A percentile compares a stretch with the other conserved stretches of the same genome.
Conservation (phyloP, 2,329 filamentous ascomycete genomes). For the Aspergillus tamarii region DNA sequence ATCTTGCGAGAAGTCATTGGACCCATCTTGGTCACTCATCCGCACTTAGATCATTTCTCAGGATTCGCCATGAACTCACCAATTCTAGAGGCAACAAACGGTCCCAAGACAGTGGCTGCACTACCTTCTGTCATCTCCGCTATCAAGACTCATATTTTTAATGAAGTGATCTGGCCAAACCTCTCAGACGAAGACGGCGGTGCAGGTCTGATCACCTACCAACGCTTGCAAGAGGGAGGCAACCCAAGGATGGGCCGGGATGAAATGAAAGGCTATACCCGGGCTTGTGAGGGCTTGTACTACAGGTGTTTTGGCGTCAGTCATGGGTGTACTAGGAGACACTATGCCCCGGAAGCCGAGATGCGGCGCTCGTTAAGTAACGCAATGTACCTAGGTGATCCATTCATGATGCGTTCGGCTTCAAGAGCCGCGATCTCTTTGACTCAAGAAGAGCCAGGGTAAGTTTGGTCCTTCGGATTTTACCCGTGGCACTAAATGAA, state of each 20-base stretch:
- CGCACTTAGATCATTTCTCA: conserved; percentile 93
- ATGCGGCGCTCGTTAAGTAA: conserved; percentile 20
- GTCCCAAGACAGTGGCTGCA: conserved; percentile 82
- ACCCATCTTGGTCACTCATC: conserved; percentile 90
- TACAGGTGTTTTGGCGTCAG: conserved; percentile 86
- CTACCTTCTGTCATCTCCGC: conserved; percentile 87
- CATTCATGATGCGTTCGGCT: conserved; percentile 17
- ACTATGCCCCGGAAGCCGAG: conserved; percentile 51
- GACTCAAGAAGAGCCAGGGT: conserved; percentile 26
- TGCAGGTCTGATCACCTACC: conserved; percentile 87
- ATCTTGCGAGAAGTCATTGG: conserved; percentile 80
- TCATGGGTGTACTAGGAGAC: conserved; percentile 80
- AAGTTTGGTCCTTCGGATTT: conserved; percentile 11
- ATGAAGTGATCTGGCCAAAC: conserved; percentile 97
- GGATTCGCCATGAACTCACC: conserved; percentile 94
- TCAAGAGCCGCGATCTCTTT: conserved; percentile 1
- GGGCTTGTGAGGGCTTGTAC: conserved; percentile 85
- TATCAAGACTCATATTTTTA: conserved; percentile 94
- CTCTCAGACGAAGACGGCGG: conserved; percentile 94
- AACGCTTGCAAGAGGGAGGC: conserved; percentile 84
- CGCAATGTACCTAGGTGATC: conserved; percentile 2
- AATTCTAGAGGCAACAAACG: conserved; percentile 73
- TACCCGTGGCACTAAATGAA: not conserved
- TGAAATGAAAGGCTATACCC: conserved; percentile 79
- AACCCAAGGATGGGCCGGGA: conserved; percentile 82